phyloP scores from a whole-genome alignment of 306 rosid genomes.

The Cercis canadensis region DNA sequence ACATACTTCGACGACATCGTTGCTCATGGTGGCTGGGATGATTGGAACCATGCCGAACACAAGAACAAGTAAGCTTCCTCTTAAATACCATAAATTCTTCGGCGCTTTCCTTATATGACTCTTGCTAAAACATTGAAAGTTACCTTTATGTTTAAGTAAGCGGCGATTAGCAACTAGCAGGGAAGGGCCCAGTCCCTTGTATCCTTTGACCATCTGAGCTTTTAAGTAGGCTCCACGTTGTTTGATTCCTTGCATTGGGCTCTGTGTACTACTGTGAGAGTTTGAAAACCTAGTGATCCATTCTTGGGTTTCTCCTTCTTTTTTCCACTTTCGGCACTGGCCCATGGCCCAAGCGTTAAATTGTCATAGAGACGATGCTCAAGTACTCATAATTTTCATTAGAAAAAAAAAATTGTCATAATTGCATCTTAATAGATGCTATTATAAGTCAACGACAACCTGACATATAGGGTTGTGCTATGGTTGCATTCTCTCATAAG shows the following conservation, averaged over 20 bases:
- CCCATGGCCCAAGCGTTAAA: not conserved
- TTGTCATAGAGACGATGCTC: not conserved
- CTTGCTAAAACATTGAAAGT: not conserved
- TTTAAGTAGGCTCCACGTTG: no score
- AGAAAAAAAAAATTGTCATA: not conserved
- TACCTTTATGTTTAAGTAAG: no score
- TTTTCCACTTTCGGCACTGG: not conserved
- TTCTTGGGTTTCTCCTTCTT: not conserved
- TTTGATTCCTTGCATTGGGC: not conserved
- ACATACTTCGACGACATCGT: conserved; percentile 76
- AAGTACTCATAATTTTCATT: not conserved
- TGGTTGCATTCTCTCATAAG: no score
- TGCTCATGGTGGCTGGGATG: conserved; percentile 87
- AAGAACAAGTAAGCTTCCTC: conserved; percentile 52
- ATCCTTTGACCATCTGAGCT: no score
- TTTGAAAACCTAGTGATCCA: not conserved
- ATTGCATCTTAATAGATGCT: not conserved
- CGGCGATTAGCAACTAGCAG: no score
- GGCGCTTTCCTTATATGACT: no score
- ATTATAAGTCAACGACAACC: no score
- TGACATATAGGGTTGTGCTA: no score
- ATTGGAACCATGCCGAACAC: conserved; percentile 65
- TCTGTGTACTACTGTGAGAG: not conserved
- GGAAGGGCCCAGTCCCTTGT: no score
- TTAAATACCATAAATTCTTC: not conserved